Base-by-base conservation (phyloP, 1,284 basidiomycete species). In the Ustilago xerochloae region DNA sequence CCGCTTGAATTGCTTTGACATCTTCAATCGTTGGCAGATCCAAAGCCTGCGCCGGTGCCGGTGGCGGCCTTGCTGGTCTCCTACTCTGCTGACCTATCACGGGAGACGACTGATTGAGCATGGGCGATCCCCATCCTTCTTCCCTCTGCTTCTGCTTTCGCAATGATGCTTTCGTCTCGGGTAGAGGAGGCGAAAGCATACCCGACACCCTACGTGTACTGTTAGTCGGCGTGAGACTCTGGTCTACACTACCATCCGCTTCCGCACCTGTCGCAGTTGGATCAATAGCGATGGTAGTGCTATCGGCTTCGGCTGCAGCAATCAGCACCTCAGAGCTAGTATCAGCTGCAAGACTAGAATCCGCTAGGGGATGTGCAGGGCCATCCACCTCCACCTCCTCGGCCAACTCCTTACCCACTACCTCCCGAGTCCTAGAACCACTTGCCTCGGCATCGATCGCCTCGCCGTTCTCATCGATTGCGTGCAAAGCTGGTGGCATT, bases 21-120 rank as follows among this genome's bases (percentile, higher is more conserved):
- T 84, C 82, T 26, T 81, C 82, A 32, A 83, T 75, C 1, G 82
- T 84, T 5, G 82, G 82, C 24, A 84, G 62, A 60, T 84, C 81
- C 33, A 81, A 52, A 38, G 73, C 56, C 10, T 69, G 61, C 30
- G 73, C 70, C 2, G 81, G 79, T 12, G 75, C 78, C 10, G 80
- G 80, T 10, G 76, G 61, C 2, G 69, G 65, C 22, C 63, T 58
- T 2, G 55, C 41, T 16, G 69, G 61, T 26, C 55, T 54, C 49
- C 60, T 65, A 2, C 18, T 20, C 15, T 29, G 49, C 41, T 63
- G 66, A n/a, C 33, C 45, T 12, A 56, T 29, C 0, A 36, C n/a
- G 10, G 52, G 48, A 24, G 48, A 45, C 12, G 57, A 28, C n/a
- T 46, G 32, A 4, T 49, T 48, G 33, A 53, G 52, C 55, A 58